These are phyloP conservation scores for Fusarium sp. DNA, from an alignment of 2,329 filamentous ascomycete genomes.

Conservation along the genomic window DNA sequence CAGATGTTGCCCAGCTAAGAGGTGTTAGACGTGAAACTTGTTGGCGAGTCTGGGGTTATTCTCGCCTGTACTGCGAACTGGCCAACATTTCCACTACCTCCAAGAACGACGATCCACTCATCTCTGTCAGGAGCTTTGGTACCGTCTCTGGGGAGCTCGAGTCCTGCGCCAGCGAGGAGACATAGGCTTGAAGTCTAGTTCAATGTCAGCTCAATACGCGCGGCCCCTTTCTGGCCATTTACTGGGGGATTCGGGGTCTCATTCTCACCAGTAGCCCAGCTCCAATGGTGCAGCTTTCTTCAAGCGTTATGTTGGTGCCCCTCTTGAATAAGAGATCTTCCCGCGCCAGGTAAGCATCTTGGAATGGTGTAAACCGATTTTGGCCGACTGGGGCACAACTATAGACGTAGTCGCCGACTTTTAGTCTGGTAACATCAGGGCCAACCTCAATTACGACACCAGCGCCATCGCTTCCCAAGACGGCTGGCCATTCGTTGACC, in stretches of 20 bases:
- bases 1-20: conserved; percentile 50
- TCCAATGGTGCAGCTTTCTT: conserved; percentile 53
- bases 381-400: conserved; percentile 52
- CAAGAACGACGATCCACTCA: conserved; percentile 55
- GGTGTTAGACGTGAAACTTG: neutral
- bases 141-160: conserved; percentile 41
- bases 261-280: conserved; percentile 50
- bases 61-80: conserved; percentile 50
- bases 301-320: conserved; percentile 41
- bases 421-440: conserved; percentile 47
- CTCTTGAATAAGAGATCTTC: conserved; percentile 52
- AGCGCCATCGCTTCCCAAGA: conserved; percentile 54
- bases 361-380: conserved; percentile 52
- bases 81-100: conserved; percentile 52
- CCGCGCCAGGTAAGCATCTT: conserved; percentile 55
- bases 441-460: conserved; percentile 52
- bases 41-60: neutral
- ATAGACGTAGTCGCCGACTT: conserved; percentile 52
- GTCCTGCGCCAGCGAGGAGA: conserved; percentile 47
- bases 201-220: neutral
- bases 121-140: conserved; percentile 33
- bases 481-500: conserved; percentile 51
- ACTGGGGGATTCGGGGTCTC: neutral
- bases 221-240: neutral
- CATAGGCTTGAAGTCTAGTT: conserved; percentile 51